Base-by-base conservation (phyloP, 805 yeast species). In the Candida piceae region DNA sequence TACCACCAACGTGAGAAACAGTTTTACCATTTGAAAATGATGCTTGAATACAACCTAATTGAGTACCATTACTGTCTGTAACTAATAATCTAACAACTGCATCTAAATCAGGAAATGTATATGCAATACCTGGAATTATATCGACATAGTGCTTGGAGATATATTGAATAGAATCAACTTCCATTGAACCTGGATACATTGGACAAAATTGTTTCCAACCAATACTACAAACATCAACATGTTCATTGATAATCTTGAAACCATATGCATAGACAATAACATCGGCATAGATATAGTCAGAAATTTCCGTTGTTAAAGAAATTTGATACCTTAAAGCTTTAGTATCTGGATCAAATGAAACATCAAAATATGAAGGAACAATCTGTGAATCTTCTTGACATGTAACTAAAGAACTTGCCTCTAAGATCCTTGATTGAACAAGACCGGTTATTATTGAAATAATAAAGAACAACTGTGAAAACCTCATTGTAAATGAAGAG, bases 141-240 rank as follows among this genome's bases (percentile, higher is more conserved):
- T 65, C 56, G 19, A 71, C 75, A 46, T 79, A 76, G 15, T 53
- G 48, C 9, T 62, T 49, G 15, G 76, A 60, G 28, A 80, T 68
- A 44, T 84, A 76, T 57, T 78, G 74, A 39, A 81, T 63, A 16
- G 93, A 77, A 46, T 83, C 81, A 35, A 89, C 72, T 50, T 84
- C 85, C 53, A 89, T 74, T 27, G 76, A 63, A 22, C 96, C 96
- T 0, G 96, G 89, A 49, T 69, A 78, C 23, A 89, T 58, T 1
- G 96, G 96, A 62, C 97, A 89, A 56, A 89, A 84, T 64, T 89
- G 95, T 54, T 82, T 83, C 83, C 94, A 80, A 22, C 75, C 75
- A 35, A 75, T 60, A 21, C 44, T 39, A 65, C 97, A 89, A 41
- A 86, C 64, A 53, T 86, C 74, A 34, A 88, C 58, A 1, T 56